phyloP scores from a whole-genome alignment of 371 early-diverging fungal species.

The Mucor ambiguus region DNA sequence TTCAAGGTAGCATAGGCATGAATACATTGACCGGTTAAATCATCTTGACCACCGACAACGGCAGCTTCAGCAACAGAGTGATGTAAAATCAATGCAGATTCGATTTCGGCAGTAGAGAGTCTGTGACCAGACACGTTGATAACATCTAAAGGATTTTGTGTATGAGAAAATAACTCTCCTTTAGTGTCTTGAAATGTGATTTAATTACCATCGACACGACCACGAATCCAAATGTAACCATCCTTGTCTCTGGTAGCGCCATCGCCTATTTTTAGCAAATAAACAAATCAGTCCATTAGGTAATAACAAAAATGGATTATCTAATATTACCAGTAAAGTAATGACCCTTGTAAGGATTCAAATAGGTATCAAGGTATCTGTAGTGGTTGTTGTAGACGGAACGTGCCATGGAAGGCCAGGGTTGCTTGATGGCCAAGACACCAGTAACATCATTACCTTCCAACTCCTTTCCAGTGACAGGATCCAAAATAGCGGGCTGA shows the following conservation, averaged over 20 bases:
- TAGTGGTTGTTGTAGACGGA: slow-evolving; percentile 90
- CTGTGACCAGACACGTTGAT: slow-evolving; percentile 99
- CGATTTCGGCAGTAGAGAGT: slow-evolving; percentile 95
- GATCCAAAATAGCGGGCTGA: slow-evolving; percentile 82
- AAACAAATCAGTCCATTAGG: neutral
- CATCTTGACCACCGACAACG: slow-evolving; percentile 92
- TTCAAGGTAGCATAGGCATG: slow-evolving; percentile 76
- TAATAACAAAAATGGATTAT: neutral
- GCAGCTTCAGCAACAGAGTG: slow-evolving; percentile 93
- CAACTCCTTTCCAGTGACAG: slow-evolving; percentile 78
- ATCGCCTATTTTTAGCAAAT: slow-evolving; percentile 51
- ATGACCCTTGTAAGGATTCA: slow-evolving; percentile 83
- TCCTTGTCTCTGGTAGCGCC: slow-evolving; percentile 89
- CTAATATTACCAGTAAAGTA: slow-evolving; percentile 75
- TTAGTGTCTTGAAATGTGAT: neutral
- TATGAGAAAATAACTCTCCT: neutral
- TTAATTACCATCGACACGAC: slow-evolving; percentile 81
- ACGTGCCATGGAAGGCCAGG: slow-evolving; percentile 97
- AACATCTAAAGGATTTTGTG: slow-evolving; percentile 63
- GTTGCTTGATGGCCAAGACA: slow-evolving; percentile 82
- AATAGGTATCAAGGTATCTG: slow-evolving; percentile 91
- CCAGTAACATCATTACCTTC: slow-evolving; percentile 86
- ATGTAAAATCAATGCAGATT: slow-evolving; percentile 84
- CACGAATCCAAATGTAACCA: slow-evolving; percentile 95
- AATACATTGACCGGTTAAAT: slow-evolving; percentile 90